Percentiles rank a stretch among this genome's conserved stretches.
Conservation (phyloP, 1,284 basidiomycete species). For the Ustilago crameri region DNA sequence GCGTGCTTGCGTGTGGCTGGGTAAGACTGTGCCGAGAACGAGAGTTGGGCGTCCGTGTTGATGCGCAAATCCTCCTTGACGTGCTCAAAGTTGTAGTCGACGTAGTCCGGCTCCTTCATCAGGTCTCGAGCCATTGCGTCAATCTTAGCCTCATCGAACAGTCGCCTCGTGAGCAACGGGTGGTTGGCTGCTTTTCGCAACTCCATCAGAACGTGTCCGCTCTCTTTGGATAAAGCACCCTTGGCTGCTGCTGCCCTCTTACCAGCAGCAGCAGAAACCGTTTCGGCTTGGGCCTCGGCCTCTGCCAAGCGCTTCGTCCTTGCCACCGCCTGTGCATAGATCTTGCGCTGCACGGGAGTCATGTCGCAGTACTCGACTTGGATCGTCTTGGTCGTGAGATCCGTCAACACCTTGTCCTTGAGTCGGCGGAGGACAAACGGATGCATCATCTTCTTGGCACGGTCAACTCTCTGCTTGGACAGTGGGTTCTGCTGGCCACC, state of each 20-base stretch:
- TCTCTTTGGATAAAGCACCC: constrained; percentile 28
- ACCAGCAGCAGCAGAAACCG: constrained; percentile 1
- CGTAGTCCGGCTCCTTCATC: constrained; percentile 83
- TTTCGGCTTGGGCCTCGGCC: constrained; percentile 71
- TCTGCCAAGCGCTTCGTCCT: constrained; percentile 76
- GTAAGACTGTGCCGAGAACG: constrained; percentile 44
- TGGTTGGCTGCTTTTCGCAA: constrained; percentile 94
- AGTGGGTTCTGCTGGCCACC: constrained; percentile 86
- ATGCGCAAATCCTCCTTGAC: constrained; percentile 66
- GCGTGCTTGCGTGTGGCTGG: constrained; percentile 74
- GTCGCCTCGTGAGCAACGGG: constrained; percentile 90
- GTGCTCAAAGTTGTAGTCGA: constrained; percentile 61
- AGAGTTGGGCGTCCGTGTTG: constrained; percentile 67
- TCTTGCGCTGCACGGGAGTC: constrained; percentile 82
- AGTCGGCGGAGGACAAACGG: constrained; percentile 95
- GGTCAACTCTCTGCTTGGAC: constrained; percentile 86
- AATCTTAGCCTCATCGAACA: constrained; percentile 82
- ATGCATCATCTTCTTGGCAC: constrained; percentile 99
- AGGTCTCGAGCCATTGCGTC: constrained; percentile 81
- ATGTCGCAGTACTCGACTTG: constrained; percentile 93
- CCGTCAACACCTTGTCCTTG: constrained; percentile 87
- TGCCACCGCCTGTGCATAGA: constrained; percentile 86
- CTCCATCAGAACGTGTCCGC: constrained; percentile 88
- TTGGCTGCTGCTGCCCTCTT: constrained; percentile 24
- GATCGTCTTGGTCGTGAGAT: constrained; percentile 91